Evolutionary conservation across 1,284 basidiomycete species (phyloP).

Genomic region (Pseudozyma thailandica): DNA sequence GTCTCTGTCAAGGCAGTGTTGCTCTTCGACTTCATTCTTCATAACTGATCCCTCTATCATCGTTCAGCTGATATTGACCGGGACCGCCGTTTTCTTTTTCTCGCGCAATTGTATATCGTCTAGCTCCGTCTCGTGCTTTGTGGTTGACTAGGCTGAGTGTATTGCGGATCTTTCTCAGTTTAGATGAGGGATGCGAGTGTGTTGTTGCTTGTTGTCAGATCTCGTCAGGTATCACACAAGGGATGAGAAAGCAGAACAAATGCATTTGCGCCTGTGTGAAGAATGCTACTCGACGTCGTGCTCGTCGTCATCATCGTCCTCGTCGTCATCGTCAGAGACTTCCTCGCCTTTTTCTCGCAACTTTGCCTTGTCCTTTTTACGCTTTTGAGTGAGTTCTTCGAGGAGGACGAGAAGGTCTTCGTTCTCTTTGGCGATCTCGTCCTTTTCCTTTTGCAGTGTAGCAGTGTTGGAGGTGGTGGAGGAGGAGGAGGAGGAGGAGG

Average conservation of each 20-base stretch:
- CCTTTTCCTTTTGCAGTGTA: conserved; percentile 40
- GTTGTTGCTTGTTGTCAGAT: background rate
- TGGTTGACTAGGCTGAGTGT: too few species aligned
- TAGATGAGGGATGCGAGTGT: too few species aligned
- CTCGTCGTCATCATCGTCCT: conserved; percentile 85
- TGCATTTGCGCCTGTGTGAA: background rate
- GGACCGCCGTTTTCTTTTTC: conserved; percentile 2
- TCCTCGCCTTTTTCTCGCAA: conserved; percentile 81
- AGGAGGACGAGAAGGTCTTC: conserved; percentile 92
- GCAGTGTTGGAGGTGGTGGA: too few species aligned
- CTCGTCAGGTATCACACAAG: background rate
- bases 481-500: too few species aligned
- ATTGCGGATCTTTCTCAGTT: too few species aligned
- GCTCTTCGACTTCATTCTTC: background rate
- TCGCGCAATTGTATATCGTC: too few species aligned
- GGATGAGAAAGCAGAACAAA: background rate
- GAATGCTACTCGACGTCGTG: conserved; percentile 70
- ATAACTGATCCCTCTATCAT: conserved; percentile 10
- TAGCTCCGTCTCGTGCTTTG: background rate
- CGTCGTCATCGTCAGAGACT: conserved; percentile 76
- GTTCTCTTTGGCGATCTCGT: conserved; percentile 90
- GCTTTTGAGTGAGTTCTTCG: conserved; percentile 88
- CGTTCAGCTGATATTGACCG: conserved; percentile 3
- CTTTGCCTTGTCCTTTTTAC: conserved; percentile 80
- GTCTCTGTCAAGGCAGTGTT: background rate